Evolutionary conservation across 208 protist genomes (phyloP).

Genomic region (Crithidia expoeki): DNA sequence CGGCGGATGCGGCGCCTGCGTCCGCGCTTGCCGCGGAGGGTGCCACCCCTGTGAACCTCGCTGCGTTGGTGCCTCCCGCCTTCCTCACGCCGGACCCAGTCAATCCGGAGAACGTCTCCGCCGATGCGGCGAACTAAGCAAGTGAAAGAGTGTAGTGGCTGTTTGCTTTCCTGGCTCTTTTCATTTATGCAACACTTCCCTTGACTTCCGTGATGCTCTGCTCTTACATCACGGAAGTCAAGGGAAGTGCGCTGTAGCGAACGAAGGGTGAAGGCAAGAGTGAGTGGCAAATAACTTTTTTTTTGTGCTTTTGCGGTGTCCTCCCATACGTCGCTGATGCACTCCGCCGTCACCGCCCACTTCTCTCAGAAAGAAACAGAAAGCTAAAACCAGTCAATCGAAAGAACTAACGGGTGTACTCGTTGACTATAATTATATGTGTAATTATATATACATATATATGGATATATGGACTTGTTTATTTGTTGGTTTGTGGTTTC

Average conservation of each 20-base stretch:
- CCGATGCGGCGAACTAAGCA: not conserved
- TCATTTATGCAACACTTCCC: too few relatives aligned
- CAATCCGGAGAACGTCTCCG: not conserved
- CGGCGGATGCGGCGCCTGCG: not conserved
- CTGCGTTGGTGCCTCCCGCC: constrained; percentile 9
- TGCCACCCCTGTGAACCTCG: not conserved
- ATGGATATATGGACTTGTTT: too few relatives aligned
- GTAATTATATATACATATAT: not conserved
- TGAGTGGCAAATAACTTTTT: too few relatives aligned
- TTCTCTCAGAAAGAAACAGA: not conserved
- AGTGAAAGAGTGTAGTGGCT: not conserved
- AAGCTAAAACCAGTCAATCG: not conserved
- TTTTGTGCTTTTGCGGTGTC: too few relatives aligned
- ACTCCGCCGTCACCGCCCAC: not conserved
- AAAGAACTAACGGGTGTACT: not conserved
- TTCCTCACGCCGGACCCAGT: constrained; percentile 14
- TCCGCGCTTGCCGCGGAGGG: not conserved
- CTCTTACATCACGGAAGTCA: too few relatives aligned
- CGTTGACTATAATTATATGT: not conserved
- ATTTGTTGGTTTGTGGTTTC: not conserved
- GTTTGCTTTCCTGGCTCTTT: too few relatives aligned
- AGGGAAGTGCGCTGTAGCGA: too few relatives aligned
- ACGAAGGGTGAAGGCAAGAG: too few relatives aligned
- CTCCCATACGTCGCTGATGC: too few relatives aligned
- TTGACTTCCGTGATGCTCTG: too few relatives aligned